A percentile compares a stretch with the other conserved stretches of the same genome.
These are phyloP conservation scores for Aureobasidium sp. DNA, from an alignment of 2,329 filamentous ascomycete genomes.

Conservation along the genomic window DNA sequence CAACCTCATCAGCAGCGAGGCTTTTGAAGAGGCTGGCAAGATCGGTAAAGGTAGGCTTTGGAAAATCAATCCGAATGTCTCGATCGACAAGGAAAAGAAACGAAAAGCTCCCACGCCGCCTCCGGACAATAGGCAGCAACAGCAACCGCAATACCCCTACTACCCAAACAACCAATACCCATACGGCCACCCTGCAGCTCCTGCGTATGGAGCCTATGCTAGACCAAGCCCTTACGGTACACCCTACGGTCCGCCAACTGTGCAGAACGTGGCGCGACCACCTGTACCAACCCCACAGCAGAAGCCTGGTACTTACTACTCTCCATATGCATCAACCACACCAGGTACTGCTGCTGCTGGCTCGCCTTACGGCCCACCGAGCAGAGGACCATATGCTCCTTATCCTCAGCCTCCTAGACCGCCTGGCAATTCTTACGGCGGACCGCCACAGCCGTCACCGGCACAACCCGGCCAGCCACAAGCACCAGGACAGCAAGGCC, in stretches of 20 bases:
- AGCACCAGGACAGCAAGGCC: not conserved
- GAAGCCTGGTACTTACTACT: constrained; percentile 16
- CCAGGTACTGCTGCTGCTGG: constrained; percentile 10
- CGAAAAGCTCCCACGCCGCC: constrained; percentile 40
- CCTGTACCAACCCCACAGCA: constrained; percentile 13
- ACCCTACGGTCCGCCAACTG: constrained; percentile 15
- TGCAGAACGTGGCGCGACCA: constrained; percentile 10
- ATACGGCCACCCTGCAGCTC: constrained; percentile 11
- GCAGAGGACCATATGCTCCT: constrained; percentile 13
- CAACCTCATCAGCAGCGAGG: constrained; percentile 51
- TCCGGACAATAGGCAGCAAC: constrained; percentile 9
- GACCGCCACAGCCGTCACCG: constrained; percentile 1
- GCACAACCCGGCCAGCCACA: constrained; percentile 5
- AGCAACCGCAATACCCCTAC: constrained; percentile 14
- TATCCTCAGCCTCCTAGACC: constrained; percentile 5
- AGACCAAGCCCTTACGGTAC: constrained; percentile 15
- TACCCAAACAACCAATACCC: constrained; percentile 14
- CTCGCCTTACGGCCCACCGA: constrained; percentile 14
- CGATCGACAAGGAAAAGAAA: constrained; percentile 49
- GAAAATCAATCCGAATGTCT: constrained; percentile 50
- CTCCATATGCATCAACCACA: constrained; percentile 16
- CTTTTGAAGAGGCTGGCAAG: constrained; percentile 53
- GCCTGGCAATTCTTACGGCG: not conserved
- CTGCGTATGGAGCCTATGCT: constrained; percentile 14
- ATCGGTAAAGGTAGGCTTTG: constrained; percentile 56